Conservation (phyloP, 768 basidiomycete species). For the Strobilomyces echinocephalus region DNA sequence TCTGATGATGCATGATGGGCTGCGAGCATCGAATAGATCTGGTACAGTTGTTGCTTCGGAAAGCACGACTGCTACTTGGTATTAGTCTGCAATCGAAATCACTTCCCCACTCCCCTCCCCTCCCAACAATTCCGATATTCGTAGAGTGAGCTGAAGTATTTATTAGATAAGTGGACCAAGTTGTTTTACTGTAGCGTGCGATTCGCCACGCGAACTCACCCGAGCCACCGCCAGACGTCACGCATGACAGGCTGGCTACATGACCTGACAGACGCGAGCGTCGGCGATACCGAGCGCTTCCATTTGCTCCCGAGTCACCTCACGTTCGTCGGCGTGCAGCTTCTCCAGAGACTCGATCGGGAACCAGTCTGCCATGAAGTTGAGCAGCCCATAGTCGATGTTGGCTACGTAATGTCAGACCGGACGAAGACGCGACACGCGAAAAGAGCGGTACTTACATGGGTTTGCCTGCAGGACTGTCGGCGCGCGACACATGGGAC, state of each 20-base stretch:
- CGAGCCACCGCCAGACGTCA: background rate
- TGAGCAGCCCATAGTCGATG: slow-evolving; percentile 71
- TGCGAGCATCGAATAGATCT: too few species aligned
- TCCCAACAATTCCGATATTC: too few species aligned
- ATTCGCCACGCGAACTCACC: background rate
- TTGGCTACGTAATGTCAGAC: slow-evolving; percentile 45
- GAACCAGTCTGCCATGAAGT: slow-evolving; percentile 93
- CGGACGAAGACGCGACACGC: background rate
- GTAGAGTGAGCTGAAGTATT: background rate
- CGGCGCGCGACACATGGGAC: slow-evolving; percentile 80
- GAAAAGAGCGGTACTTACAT: slow-evolving; percentile 44
- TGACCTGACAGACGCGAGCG: slow-evolving; percentile 35
- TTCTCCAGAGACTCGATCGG: slow-evolving; percentile 77
- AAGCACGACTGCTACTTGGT: too few species aligned
- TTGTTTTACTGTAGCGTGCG: background rate
- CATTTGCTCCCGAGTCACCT: slow-evolving; percentile 66
- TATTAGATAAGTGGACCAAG: background rate
- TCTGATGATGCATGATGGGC: too few species aligned
- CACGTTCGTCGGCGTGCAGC: slow-evolving; percentile 66
- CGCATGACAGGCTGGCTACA: slow-evolving; percentile 25
- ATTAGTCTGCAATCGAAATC: too few species aligned
- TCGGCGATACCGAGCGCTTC: slow-evolving; percentile 53
- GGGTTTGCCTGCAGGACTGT: slow-evolving; percentile 74
- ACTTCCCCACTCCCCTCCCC: too few species aligned
- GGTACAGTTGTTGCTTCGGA: too few species aligned